phyloP scores from a whole-genome alignment of 2,329 filamentous ascomycete genomes.

The Scleromitrula shiraiana region DNA sequence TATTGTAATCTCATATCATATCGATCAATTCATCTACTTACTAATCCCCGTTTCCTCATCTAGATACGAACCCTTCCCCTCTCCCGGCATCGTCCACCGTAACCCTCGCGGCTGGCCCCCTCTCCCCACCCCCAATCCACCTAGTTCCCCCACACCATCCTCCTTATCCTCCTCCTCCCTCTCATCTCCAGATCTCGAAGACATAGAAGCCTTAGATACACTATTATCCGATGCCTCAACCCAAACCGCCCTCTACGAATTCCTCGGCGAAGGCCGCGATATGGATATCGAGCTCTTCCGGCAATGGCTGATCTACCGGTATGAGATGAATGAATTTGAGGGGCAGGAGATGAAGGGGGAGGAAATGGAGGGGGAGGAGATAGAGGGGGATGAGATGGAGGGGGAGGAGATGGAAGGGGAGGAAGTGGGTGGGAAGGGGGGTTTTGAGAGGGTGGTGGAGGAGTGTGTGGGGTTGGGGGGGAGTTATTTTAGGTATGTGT shows the following conservation, averaged over 20 bases:
- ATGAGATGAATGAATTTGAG: not conserved
- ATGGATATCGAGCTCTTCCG: not conserved
- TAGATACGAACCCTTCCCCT: not conserved
- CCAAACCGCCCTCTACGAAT: not conserved
- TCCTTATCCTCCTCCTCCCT: not conserved
- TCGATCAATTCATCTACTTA: too few relatives aligned
- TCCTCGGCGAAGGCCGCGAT: not conserved
- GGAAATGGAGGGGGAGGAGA: not conserved
- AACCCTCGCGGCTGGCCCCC: not conserved
- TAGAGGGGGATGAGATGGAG: not conserved
- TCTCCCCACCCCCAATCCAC: not conserved
- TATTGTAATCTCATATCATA: too few relatives aligned
- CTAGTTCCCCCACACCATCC: not conserved
- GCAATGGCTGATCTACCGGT: not conserved
- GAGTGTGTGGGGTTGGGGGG: not conserved
- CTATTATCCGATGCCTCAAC: not conserved
- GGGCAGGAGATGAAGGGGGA: not conserved
- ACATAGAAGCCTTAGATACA: not conserved
- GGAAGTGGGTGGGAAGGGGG: not conserved
- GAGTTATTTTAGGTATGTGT: not conserved
- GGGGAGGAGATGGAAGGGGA: not conserved
- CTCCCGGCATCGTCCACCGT: not conserved
- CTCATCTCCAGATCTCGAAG: not conserved
- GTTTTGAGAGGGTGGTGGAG: not conserved
- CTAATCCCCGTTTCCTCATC: too few relatives aligned